A percentile compares a stretch with the other conserved stretches of the same genome.
Evolutionary conservation across 495 filamentous ascomycete species (phyloP).

Genomic region (Glarea lozoyensis): DNA sequence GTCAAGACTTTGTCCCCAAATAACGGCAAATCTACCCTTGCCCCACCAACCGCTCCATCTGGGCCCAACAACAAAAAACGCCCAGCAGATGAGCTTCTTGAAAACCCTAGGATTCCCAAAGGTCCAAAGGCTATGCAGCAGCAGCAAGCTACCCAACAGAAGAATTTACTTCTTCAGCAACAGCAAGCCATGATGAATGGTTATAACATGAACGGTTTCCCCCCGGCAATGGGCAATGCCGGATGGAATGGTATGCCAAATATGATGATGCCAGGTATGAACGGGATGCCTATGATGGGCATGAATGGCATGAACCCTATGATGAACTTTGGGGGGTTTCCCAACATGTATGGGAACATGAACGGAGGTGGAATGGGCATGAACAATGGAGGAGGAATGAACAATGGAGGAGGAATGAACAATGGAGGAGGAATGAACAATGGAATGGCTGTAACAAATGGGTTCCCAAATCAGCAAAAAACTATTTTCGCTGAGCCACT

Average conservation of each 20-base stretch:
- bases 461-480: constrained; percentile 67
- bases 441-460: constrained; percentile 17
- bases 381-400: constrained; percentile 20
- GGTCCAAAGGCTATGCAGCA: constrained; percentile 50
- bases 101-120: constrained; percentile 55
- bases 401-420: constrained; percentile 20
- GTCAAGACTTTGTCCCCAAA: constrained; percentile 14
- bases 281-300: constrained; percentile 19
- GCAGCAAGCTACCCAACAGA: constrained; percentile 28
- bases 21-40: constrained; percentile 9
- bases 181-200: constrained; percentile 27
- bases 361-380: constrained; percentile 24
- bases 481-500: constrained; percentile 51
- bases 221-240: constrained; percentile 30
- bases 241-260: constrained; percentile 32
- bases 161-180: constrained; percentile 20
- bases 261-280: constrained; percentile 14
- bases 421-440: constrained; percentile 23
- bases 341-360: constrained; percentile 39
- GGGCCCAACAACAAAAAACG: no score
- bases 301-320: constrained; percentile 18
- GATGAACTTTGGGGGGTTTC: constrained; percentile 32
- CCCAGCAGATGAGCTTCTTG: constrained; percentile 62
- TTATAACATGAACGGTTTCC: constrained; percentile 30
- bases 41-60: no score